Evolutionary conservation across 192 early-diverging fungal genomes (phyloP).

Genomic region (Coemansia reversa): DNA sequence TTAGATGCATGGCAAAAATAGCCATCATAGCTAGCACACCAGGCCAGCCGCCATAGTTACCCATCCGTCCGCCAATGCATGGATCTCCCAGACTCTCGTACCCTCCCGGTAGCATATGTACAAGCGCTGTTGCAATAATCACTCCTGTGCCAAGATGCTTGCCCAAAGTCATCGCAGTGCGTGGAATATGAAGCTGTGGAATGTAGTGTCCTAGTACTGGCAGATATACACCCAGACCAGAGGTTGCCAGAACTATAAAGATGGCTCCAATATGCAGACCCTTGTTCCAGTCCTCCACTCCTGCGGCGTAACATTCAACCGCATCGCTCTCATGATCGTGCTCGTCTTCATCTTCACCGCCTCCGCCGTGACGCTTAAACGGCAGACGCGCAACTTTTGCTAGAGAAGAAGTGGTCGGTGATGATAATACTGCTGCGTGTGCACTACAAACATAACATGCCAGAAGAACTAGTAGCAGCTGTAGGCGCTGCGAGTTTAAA

Average conservation of each 20-base stretch:
- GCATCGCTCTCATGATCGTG: conserved; percentile 17
- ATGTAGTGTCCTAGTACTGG: conserved; percentile 55
- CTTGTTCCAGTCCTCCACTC: conserved; percentile 39
- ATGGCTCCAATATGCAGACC: conserved; percentile 58
- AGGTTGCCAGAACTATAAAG: conserved; percentile 58
- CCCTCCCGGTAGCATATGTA: conserved; percentile 72
- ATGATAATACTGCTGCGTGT: not conserved
- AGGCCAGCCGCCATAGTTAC: conserved; percentile 55
- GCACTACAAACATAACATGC: not conserved
- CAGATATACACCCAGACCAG: conserved; percentile 56
- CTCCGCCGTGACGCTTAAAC: conserved; percentile 23
- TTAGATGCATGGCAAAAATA: conserved; percentile 63
- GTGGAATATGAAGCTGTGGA: conserved; percentile 36
- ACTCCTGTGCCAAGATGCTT: conserved; percentile 70
- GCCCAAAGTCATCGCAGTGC: conserved; percentile 48
- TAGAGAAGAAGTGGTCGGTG: not conserved
- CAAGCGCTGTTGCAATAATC: conserved; percentile 73
- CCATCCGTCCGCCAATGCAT: conserved; percentile 57
- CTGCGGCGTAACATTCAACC: conserved; percentile 35
- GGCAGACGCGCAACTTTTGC: not conserved
- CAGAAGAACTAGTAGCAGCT: no score
- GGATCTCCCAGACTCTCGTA: conserved; percentile 54
- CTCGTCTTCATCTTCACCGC: conserved; percentile 12
- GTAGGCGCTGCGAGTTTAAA: no score
- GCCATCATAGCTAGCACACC: conserved; percentile 63